Evolutionary conservation across 495 filamentous ascomycete genomes (phyloP), one percentile per base, ranked within the genome.

Genomic region (Opeltia flavorubescens): DNA sequence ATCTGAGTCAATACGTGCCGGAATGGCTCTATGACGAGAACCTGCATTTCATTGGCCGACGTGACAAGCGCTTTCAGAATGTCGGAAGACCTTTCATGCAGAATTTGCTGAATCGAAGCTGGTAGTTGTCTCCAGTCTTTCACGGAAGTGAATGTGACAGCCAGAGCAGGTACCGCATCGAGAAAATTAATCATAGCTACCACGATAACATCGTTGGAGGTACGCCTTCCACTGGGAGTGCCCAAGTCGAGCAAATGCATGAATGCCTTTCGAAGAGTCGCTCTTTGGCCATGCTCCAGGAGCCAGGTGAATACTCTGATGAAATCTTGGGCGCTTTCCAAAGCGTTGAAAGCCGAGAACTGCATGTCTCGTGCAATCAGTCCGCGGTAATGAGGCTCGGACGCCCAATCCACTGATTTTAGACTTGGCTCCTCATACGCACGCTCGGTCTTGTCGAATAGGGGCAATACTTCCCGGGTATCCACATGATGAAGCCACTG

Each of bases 401-500:
- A 18, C 1, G 48, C 23, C 63, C 65, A 67, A 43, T 64, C 43
- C 3, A 66, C 54, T 18, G 53, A 48, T 8, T 43, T 42, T 18
- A 68, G 29, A 20, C 33, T 68, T 4, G 66, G 55, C 20, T 68
- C 49, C 13, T 43, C 56, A 53, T 68, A 74, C 30, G 67, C 63
- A 13, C 55, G 58, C 18, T 62, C 58, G 11, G 60, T 44, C 24
- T 55, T 49, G 9, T 70, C 63, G 36, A 74, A 75, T 6, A 71
- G 52, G 6, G 66, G 68, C 17, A 71, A 47, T 4, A 51, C 52
- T 43, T 71, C 55, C 11, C 66, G 44, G 3, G 70, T 72, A 46
- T 72, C 67, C 30, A 74, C 53, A 44, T 59, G 62, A 28, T 70
- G 39, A 0, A 70, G 59, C 71, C 71, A 75, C 5, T 65, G 59